A percentile compares a stretch with the other conserved stretches of the same genome.
phyloP scores from a whole-genome alignment of 2,329 filamentous ascomycete species.

The Hirsutella minnesotensis region DNA sequence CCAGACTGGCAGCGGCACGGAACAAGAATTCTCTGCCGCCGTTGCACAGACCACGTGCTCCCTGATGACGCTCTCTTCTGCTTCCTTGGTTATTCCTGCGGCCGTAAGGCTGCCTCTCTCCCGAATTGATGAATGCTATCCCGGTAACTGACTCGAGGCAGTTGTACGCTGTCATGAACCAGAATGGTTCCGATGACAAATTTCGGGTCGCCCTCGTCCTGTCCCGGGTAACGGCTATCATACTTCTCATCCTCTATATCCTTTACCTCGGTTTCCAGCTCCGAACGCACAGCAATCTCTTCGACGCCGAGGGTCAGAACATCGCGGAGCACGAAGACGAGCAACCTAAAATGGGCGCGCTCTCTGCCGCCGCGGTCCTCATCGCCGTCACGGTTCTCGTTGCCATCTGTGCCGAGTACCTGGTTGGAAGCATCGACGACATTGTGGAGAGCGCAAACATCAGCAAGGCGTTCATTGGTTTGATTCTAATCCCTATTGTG shows the following conservation, averaged over 20 bases:
- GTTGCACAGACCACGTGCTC: conserved; percentile 69
- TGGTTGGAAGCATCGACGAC: conserved; percentile 64
- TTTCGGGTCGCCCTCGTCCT: conserved; percentile 54
- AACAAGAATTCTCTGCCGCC: conserved; percentile 64
- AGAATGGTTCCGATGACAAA: conserved; percentile 26
- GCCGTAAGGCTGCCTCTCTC: conserved; percentile 31
- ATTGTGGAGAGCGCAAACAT: conserved; percentile 59
- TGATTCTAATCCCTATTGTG: conserved; percentile 69
- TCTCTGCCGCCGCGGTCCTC: conserved; percentile 54
- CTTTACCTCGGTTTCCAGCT: conserved; percentile 73
- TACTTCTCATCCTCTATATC: conserved; percentile 62
- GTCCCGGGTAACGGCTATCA: conserved; percentile 65
- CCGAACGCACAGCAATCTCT: conserved; percentile 60
- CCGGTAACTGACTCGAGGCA: conserved; percentile 13
- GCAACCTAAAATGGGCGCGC: conserved; percentile 45
- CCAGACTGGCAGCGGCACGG: conserved; percentile 43
- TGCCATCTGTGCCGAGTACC: conserved; percentile 62
- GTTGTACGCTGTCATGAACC: conserved; percentile 55
- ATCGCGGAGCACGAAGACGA: conserved; percentile 30
- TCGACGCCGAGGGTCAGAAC: conserved; percentile 38
- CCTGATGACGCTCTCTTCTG: conserved; percentile 65
- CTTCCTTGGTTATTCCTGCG: conserved; percentile 68
- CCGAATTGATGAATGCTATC: not conserved
- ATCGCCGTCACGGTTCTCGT: conserved; percentile 59
- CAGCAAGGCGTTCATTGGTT: conserved; percentile 70